Conservation (phyloP, 2,329 filamentous ascomycete genomes). For the Knufia petricola region DNA sequence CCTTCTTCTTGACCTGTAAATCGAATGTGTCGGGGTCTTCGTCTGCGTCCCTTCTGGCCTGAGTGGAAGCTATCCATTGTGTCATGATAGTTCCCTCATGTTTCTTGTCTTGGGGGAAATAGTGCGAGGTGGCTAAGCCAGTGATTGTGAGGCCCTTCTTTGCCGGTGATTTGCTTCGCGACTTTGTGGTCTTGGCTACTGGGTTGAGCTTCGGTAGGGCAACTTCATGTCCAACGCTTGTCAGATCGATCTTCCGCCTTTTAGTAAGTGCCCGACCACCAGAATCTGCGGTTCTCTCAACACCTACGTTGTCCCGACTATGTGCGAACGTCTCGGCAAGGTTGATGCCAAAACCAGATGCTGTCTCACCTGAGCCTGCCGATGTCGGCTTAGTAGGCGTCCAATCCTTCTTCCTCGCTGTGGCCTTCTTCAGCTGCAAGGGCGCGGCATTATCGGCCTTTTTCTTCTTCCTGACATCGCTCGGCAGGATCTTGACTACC, state of each 20-base stretch:
- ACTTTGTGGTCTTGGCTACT: not conserved
- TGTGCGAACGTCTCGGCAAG: not conserved
- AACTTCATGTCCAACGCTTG: not conserved
- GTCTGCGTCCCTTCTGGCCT: slow-evolving; percentile 15
- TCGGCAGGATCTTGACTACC: slow-evolving; percentile 3
- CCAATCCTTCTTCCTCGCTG: slow-evolving; percentile 53
- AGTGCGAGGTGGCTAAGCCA: slow-evolving; percentile 63
- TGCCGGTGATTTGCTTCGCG: slow-evolving; percentile 48
- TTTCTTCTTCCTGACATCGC: slow-evolving; percentile 5
- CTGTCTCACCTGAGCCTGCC: not conserved
- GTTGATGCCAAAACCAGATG: not conserved
- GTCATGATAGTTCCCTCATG: slow-evolving; percentile 32
- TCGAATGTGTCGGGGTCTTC: slow-evolving; percentile 23
- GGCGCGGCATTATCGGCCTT: slow-evolving; percentile 15
- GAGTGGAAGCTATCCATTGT: slow-evolving; percentile 37
- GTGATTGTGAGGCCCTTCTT: slow-evolving; percentile 73
- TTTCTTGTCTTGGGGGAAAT: slow-evolving; percentile 35
- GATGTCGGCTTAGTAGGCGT: slow-evolving; percentile 48
- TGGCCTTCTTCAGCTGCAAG: slow-evolving; percentile 37
- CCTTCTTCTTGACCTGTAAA: slow-evolving; percentile 18
- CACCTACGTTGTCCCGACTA: not conserved
- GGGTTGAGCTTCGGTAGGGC: not conserved
- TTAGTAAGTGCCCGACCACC: slow-evolving; percentile 13
- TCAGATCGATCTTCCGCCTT: slow-evolving; percentile 18
- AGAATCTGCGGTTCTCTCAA: not conserved